A percentile compares a stretch with the other conserved stretches of the same genome.
phyloP scores from a whole-genome alignment of 257 asterid genomes.

The Parsonsia alboflavescens region DNA sequence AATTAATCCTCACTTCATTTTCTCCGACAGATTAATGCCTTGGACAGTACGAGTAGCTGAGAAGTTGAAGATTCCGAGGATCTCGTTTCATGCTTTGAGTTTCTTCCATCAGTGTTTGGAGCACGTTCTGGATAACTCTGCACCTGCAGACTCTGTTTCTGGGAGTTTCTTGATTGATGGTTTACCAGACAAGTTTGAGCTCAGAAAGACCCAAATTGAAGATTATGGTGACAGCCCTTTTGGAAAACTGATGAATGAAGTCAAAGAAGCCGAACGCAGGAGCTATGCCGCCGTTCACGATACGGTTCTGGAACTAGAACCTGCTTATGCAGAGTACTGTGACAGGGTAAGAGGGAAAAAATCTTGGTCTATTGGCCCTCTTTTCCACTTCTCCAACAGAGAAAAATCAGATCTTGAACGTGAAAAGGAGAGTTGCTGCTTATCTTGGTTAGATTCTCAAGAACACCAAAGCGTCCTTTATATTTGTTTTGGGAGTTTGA shows the following conservation, averaged over 20 bases:
- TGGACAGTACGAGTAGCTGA: slow-evolving; percentile 29
- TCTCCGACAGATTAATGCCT: slow-evolving; percentile 22
- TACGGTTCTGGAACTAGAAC: slow-evolving; percentile 22
- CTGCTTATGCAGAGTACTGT: slow-evolving; percentile 16
- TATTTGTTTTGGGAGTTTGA: slow-evolving; percentile 27
- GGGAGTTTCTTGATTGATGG: slow-evolving; percentile 20
- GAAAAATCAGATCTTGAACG: background rate
- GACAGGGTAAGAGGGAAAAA: slow-evolving; percentile 16
- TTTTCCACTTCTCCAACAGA: slow-evolving; percentile 19
- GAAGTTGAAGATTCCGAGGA: slow-evolving; percentile 23
- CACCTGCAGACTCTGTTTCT: slow-evolving; percentile 22
- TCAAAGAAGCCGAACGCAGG: slow-evolving; percentile 17
- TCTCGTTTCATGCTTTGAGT: slow-evolving; percentile 16
- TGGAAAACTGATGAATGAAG: background rate
- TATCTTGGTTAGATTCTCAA: slow-evolving; percentile 23
- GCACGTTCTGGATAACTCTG: slow-evolving; percentile 7
- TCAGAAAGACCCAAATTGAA: slow-evolving; percentile 22
- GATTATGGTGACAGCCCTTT: background rate
- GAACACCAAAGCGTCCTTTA: slow-evolving; percentile 10
- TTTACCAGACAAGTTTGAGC: slow-evolving; percentile 19
- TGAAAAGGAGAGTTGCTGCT: slow-evolving; percentile 8
- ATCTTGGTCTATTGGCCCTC: slow-evolving; percentile 24
- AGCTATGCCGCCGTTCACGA: slow-evolving; percentile 19
- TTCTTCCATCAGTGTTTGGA: slow-evolving; percentile 17
- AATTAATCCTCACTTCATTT: slow-evolving; percentile 20